Base-by-base conservation (phyloP, 768 basidiomycete species). In the Tulasnella sp. region DNA sequence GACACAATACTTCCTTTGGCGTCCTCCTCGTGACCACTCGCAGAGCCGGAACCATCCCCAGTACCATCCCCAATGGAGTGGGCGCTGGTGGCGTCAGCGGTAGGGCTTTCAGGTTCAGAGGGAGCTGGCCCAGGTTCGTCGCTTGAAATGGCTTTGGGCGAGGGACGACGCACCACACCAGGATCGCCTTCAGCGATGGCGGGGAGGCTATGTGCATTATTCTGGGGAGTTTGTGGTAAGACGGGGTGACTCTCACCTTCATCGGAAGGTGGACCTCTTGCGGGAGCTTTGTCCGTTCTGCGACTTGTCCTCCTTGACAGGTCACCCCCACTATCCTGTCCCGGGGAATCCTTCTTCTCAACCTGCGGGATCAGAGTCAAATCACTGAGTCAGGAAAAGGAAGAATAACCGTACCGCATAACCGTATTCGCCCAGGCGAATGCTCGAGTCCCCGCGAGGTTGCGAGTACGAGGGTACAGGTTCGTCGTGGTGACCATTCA, bases 241-340 rank as follows among this genome's bases (percentile, higher is more conserved):
- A 36, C 32, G 50, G 21, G n/a, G n/a, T 23, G 2, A 17, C 40
- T 34, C 39, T 48, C 53, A 55, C 49, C 49, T 50, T 50, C 29
- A 34, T 50, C 49, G 19, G 34, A 15, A 6, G 23, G 49, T 19
- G 11, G 27, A 57, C 69, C 83, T 0, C n/a, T n/a, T n/a, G n/a
- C n/a, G n/a, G 84, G 82, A 8, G 84, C 82, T 69, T 86, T 85
- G 66, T 84, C 86, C 69, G 79, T 75, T 64, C 78, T 81, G 43
- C 85, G 77, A 64, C 78, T 82, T 21, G 74, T 71, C 48, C 73
- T 69, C 39, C 76, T 72, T 17, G 72, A 66, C 42, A 74, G 61
- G 31, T 64, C 69, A 15, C 69, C 67, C 6, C 63, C 67, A 29
- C 63, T 65, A 50, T 61, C 57, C 29, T 62, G 62, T 29, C 55